These are phyloP conservation scores for Pseudoturritis turrita DNA, from an alignment of 345 rosid species.

Conservation along the genomic window DNA sequence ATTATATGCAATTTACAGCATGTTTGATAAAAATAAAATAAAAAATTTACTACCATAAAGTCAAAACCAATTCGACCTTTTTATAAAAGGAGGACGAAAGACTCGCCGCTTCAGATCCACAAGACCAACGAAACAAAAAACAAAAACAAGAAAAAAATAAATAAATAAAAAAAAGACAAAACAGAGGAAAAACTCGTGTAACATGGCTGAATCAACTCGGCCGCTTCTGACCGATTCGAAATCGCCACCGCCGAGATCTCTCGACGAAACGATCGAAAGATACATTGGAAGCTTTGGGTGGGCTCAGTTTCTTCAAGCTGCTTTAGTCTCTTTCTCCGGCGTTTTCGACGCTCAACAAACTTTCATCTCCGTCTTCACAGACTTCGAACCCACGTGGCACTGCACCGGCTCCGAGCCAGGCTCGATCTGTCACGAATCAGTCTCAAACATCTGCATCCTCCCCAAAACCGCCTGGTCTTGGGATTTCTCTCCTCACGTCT, in stretches of 20 bases:
- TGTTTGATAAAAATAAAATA: not conserved
- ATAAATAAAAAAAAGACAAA: not conserved
- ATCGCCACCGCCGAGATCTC: constrained; percentile 15
- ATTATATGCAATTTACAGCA: too few relatives aligned
- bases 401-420: constrained; percentile 23
- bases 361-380: constrained; percentile 56
- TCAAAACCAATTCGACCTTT: not conserved
- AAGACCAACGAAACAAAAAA: not conserved
- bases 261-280: constrained; percentile 26
- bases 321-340: constrained; percentile 48
- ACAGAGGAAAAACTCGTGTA: not conserved
- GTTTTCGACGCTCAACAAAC: constrained; percentile 67
- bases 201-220: constrained; percentile 28
- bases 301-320: constrained; percentile 47
- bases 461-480: constrained; percentile 46
- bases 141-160: not conserved
- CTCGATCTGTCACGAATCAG: constrained; percentile 17
- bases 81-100: not conserved
- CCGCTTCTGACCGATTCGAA: constrained; percentile 24
- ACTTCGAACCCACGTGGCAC: constrained; percentile 52
- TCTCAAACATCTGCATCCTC: constrained; percentile 38
- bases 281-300: constrained; percentile 30
- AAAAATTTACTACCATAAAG: not conserved
- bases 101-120: not conserved
- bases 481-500: constrained; percentile 33